Evolutionary conservation across 768 basidiomycete genomes (phyloP).

Genomic region (Ramaria rubella): DNA sequence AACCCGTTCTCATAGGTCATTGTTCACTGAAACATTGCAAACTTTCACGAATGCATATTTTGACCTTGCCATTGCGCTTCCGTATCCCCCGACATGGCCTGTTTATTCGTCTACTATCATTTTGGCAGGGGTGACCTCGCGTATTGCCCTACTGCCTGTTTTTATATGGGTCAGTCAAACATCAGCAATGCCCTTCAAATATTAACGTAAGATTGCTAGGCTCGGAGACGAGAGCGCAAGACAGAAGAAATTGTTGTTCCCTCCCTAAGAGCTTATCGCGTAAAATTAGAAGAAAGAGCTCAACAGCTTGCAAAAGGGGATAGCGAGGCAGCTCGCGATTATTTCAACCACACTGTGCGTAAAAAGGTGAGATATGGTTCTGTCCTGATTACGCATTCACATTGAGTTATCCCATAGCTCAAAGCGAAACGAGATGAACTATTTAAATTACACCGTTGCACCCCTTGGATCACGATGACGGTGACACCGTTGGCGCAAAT

Average conservation of each 20-base stretch:
- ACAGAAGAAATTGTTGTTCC: conserved; percentile 40
- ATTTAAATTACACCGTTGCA: conserved; percentile 51
- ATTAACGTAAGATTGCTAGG: conserved; percentile 35
- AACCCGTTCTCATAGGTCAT: conserved; percentile 3
- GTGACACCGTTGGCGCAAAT: conserved; percentile 61
- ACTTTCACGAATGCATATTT: conserved; percentile 58
- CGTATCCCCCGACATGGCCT: conserved; percentile 60
- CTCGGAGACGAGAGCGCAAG: conserved; percentile 51
- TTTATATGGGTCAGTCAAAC: conserved; percentile 62
- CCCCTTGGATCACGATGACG: conserved; percentile 49
- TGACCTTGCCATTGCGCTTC: conserved; percentile 70
- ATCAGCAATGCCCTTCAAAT: background rate
- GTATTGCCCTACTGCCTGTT: conserved; percentile 56
- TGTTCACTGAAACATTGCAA: conserved; percentile 7
- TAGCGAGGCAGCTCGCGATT: conserved; percentile 4
- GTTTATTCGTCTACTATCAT: conserved; percentile 73
- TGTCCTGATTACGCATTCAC: background rate
- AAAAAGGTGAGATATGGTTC: conserved; percentile 3
- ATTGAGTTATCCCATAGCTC: conserved; percentile 34
- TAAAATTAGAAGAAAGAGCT: conserved; percentile 10
- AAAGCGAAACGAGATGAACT: conserved; percentile 50
- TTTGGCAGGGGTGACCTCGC: conserved; percentile 52
- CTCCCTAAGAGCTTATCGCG: background rate
- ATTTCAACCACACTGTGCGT: background rate
- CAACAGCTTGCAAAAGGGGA: background rate